A percentile compares a stretch with the other conserved stretches of the same genome.
Conservation (phyloP, 73 alveolate species). For the Stentor roeselii region DNA sequence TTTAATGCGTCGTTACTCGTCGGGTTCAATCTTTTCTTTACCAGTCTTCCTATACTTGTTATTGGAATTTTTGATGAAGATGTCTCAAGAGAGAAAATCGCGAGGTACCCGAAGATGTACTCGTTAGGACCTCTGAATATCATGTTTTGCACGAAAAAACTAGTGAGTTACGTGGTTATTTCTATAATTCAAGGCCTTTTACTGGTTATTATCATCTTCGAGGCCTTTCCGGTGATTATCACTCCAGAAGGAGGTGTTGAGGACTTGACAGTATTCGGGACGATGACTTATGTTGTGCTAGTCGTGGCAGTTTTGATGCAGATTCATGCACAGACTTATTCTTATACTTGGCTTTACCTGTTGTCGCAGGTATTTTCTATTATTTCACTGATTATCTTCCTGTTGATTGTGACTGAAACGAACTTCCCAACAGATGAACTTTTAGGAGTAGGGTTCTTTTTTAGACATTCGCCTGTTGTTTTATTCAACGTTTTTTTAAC, state of each 20-base stretch:
- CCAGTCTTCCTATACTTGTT: neutral
- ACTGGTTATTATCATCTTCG: neutral
- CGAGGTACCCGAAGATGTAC: neutral
- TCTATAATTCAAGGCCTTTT: neutral
- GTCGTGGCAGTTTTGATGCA: conserved; percentile 3
- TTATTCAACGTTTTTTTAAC: neutral
- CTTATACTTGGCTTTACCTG: neutral
- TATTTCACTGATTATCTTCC: neutral
- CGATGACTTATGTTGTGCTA: neutral
- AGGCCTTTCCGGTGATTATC: neutral
- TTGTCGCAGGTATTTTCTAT: neutral
- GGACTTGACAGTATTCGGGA: neutral
- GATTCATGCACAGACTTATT: neutral
- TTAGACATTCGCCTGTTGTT: neutral
- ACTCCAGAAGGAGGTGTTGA: neutral
- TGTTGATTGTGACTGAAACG: neutral
- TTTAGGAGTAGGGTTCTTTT: neutral
- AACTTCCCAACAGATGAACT: neutral
- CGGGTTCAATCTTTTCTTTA: neutral
- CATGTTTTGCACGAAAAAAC: neutral
- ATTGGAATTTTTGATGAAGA: conserved; percentile 23
- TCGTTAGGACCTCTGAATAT: neutral
- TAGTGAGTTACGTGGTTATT: neutral
- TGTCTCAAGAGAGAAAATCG: neutral
- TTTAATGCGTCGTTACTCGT: neutral